These are phyloP conservation scores for Ceratocystis papillata DNA, from an alignment of 2,329 filamentous ascomycete genomes.

Conservation along the genomic window DNA sequence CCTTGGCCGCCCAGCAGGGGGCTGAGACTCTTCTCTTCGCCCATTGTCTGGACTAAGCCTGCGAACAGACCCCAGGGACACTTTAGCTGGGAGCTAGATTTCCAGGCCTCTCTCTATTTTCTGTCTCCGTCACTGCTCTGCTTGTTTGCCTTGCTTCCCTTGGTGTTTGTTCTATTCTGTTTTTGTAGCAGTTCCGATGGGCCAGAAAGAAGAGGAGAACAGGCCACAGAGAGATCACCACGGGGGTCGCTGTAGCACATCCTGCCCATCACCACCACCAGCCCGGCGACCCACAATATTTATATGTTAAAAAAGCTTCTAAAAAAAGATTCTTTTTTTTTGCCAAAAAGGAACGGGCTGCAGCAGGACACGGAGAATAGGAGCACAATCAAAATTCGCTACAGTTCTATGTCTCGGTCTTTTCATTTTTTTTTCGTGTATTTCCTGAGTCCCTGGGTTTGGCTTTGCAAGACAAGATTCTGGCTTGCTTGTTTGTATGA, in stretches of 20 bases:
- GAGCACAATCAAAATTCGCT: too few species aligned
- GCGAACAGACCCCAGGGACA: conserved; percentile 12
- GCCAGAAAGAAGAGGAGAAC: background rate
- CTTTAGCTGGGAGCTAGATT: background rate
- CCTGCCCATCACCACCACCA: background rate
- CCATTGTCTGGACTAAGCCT: conserved; percentile 20
- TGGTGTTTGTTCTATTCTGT: too few species aligned
- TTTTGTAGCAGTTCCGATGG: too few species aligned
- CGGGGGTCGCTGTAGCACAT: conserved; percentile 3
- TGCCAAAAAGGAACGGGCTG: background rate
- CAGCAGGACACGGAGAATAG: too few species aligned
- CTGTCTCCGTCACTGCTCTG: background rate
- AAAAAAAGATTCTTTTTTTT: background rate
- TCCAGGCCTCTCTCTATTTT: background rate
- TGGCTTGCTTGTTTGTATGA: too few species aligned
- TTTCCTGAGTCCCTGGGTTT: too few species aligned
- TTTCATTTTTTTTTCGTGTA: too few species aligned
- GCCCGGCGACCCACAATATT: background rate
- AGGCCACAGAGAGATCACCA: conserved; percentile 11
- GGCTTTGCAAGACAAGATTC: too few species aligned
- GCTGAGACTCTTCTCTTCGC: conserved; percentile 18
- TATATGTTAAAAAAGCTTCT: background rate
- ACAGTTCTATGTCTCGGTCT: too few species aligned
- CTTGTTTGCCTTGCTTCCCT: background rate
- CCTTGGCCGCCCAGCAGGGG: background rate